Percentiles rank a stretch among this genome's conserved stretches.
These are phyloP conservation scores for Daphne laureola DNA, from an alignment of 441 rosid species.

Conservation along the genomic window DNA sequence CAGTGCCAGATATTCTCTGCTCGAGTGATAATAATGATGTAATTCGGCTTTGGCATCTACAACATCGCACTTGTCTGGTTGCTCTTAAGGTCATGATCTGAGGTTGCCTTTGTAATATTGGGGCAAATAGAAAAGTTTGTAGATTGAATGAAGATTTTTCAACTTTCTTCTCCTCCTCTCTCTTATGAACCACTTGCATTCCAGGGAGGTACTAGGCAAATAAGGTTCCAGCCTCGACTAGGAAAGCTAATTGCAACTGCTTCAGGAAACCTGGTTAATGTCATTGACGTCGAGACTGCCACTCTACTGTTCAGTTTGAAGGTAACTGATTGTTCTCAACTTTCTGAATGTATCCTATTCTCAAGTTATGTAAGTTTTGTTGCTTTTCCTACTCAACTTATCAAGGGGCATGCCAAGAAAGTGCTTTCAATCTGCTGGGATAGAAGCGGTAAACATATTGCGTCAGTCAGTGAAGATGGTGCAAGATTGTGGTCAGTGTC, in stretches of 20 bases:
- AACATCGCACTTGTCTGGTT: conserved; percentile 16
- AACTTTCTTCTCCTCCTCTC: background rate
- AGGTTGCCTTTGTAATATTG: background rate
- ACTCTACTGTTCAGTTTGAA: conserved; percentile 15
- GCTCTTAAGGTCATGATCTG: conserved; percentile 24
- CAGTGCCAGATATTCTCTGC: conserved; percentile 26
- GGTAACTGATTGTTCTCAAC: conserved; percentile 10
- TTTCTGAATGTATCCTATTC: background rate
- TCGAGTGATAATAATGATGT: conserved; percentile 32
- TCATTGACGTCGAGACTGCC: conserved; percentile 31
- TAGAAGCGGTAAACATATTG: conserved; percentile 28
- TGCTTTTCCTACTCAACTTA: background rate
- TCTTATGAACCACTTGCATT: background rate
- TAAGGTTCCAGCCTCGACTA: conserved; percentile 33
- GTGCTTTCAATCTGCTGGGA: conserved; percentile 35
- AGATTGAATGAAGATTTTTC: background rate
- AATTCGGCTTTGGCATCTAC: conserved; percentile 34
- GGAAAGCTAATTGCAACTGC: conserved; percentile 35
- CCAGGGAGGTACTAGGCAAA: conserved; percentile 31
- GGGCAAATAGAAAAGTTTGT: background rate
- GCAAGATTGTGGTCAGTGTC: conserved; percentile 33
- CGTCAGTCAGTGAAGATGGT: conserved; percentile 35
- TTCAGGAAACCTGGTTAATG: conserved; percentile 21
- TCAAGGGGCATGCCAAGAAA: conserved; percentile 29
- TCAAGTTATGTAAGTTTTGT: background rate